These are phyloP conservation scores for Sporisorium exsertum DNA, from an alignment of 1,284 basidiomycete species.

Conservation along the genomic window DNA sequence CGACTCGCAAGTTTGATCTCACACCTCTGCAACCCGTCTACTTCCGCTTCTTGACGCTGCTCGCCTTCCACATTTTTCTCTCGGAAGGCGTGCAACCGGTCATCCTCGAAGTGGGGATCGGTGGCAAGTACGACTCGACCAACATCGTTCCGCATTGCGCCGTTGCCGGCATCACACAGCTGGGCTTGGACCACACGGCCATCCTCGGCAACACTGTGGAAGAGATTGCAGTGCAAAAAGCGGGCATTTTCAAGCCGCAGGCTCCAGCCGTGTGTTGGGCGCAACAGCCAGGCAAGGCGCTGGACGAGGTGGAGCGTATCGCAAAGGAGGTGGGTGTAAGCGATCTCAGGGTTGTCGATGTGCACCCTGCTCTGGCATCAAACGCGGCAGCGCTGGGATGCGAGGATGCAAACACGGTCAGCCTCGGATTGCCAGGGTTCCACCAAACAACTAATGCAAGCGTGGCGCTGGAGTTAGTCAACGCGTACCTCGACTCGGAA, in stretches of 20 bases:
- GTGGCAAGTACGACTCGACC: slow-evolving; percentile 93
- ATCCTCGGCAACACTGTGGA: slow-evolving; percentile 88
- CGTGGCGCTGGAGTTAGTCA: slow-evolving; percentile 83
- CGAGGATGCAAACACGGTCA: slow-evolving; percentile 10
- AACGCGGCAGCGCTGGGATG: slow-evolving; percentile 20
- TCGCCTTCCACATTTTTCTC: slow-evolving; percentile 92
- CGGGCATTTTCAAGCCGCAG: slow-evolving; percentile 92
- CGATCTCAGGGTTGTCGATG: slow-evolving; percentile 30
- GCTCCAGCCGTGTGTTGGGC: slow-evolving; percentile 86
- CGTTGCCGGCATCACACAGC: slow-evolving; percentile 87
- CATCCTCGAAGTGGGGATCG: slow-evolving; percentile 95
- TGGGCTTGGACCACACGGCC: slow-evolving; percentile 93
- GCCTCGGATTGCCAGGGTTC: slow-evolving; percentile 81
- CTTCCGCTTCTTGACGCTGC: slow-evolving; percentile 91
- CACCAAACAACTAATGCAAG: slow-evolving; percentile 92
- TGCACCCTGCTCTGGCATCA: slow-evolving; percentile 34
- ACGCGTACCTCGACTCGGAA: slow-evolving; percentile 76
- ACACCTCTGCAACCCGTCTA: slow-evolving; percentile 86
- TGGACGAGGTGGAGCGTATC: slow-evolving; percentile 77
- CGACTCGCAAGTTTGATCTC: slow-evolving; percentile 44
- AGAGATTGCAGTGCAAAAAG: slow-evolving; percentile 95
- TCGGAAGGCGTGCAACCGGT: slow-evolving; percentile 84
- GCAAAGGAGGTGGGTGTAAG: slow-evolving; percentile 75
- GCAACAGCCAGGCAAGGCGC: slow-evolving; percentile 82
- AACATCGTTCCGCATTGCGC: slow-evolving; percentile 92